A percentile compares a stretch with the other conserved stretches of the same genome.
phyloP scores from a whole-genome alignment of 179 eudicot species.

The Sideroxylon spinosum region DNA sequence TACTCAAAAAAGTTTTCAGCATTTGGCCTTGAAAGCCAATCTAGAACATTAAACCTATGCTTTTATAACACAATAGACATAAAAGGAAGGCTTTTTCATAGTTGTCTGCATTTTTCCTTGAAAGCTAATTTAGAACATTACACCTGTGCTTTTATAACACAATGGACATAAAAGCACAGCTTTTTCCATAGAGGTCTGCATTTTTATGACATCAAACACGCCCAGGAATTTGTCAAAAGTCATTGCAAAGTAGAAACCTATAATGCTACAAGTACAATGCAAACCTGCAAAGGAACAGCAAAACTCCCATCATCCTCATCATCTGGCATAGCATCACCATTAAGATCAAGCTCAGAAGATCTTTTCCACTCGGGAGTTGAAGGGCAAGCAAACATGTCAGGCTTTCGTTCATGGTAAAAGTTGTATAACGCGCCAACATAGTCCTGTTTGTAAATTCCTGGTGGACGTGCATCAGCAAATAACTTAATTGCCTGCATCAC shows the following conservation, averaged over 20 bases:
- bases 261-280: constrained; percentile 14
- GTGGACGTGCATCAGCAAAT: constrained; percentile 88
- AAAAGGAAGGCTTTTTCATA: not conserved
- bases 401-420: constrained; percentile 82
- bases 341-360: constrained; percentile 82
- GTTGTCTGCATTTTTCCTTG: not conserved
- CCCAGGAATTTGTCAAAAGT: not conserved
- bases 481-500: constrained; percentile 63
- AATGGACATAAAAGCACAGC: not conserved
- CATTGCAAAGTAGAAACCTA: not conserved
- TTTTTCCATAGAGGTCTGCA: not conserved
- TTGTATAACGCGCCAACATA: constrained; percentile 76
- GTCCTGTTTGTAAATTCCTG: constrained; percentile 91
- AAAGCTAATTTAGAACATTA: not conserved
- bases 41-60: constrained; percentile 1
- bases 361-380: constrained; percentile 97
- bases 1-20: not conserved
- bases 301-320: constrained; percentile 77
- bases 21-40: not conserved
- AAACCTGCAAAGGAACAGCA: constrained; percentile 54
- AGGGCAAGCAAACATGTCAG: constrained; percentile 78
- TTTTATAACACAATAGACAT: constrained; percentile 2
- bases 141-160: constrained; percentile 6
- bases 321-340: constrained; percentile 86
- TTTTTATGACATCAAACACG: not conserved